Base-by-base conservation (phyloP, 108 stramenopile species). In the Nitzschia inconspicua region DNA sequence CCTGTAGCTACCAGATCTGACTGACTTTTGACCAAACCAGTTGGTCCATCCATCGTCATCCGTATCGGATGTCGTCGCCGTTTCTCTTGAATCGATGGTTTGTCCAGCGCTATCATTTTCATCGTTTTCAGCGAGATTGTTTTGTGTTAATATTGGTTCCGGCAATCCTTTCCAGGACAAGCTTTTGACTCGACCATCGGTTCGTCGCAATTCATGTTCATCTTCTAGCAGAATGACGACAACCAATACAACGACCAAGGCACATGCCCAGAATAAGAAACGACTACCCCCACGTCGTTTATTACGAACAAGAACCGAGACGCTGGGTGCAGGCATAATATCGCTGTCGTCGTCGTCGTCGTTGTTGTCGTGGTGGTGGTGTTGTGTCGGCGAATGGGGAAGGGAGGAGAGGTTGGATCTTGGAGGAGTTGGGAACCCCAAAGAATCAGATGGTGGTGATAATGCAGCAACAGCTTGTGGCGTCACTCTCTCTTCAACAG, bases 21-120 rank as follows among this genome's bases (percentile, higher is more conserved):
- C n/a, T n/a, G n/a, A n/a, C n/a, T n/a, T n/a, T n/a, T n/a, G n/a
- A n/a, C n/a, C n/a, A n/a, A n/a, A n/a, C n/a, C n/a, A n/a, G n/a
- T n/a, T n/a, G n/a, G n/a, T n/a, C n/a, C n/a, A n/a, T n/a, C n/a
- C 37, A 39, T 51, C 50, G 6, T 28, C 14, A 51, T 51, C 28
- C 6, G 50, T 11, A 27, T 34, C 28, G 6, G 5, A 18, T 29
- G 29, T 30, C 4, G 25, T 30, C 14, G 23, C 27, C 25, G 10
- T 16, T 18, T 30, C 18, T 16, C 29, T 14, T 19, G 6, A 13
- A 29, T 51, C n/a, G 0, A 30, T 5, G 27, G 7, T 8, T 24
- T 26, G 25, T 9, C 24, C 50, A 13, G 29, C 31, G 4, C 3
- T 30, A 27, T 30, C 50, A 27, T 24, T 7, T 29, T 30, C 50